Percentiles rank a stretch among this genome's conserved stretches.
Conservation (phyloP, 2,329 filamentous ascomycete species). For the Coniochaeta prunicola region DNA sequence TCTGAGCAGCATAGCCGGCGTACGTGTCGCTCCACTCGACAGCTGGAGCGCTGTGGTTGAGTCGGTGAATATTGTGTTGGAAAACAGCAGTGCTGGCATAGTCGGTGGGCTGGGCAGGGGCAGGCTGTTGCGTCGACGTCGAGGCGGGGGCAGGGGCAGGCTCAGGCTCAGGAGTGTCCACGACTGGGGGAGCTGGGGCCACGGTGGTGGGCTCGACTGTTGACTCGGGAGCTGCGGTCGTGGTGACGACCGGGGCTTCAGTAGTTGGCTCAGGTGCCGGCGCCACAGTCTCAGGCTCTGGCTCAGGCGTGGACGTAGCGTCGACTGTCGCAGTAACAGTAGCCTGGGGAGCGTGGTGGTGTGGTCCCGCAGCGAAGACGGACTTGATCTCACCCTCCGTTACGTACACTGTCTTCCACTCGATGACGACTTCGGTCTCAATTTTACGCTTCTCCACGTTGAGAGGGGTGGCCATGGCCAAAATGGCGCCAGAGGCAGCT, state of each 20-base stretch:
- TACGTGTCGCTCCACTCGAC: slow-evolving; percentile 61
- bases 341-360: slow-evolving; percentile 8
- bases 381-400: slow-evolving; percentile 9
- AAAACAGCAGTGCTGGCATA: slow-evolving; percentile 40
- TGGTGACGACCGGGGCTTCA: slow-evolving; percentile 4
- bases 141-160: slow-evolving; percentile 6
- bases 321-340: slow-evolving; percentile 1
- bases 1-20: slow-evolving; percentile 53
- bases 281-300: background rate
- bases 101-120: slow-evolving; percentile 16
- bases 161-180: background rate
- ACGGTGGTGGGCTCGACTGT: background rate
- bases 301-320: background rate
- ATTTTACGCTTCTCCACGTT: slow-evolving; percentile 27
- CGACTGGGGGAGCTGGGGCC: background rate
- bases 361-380: slow-evolving; percentile 8
- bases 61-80: slow-evolving; percentile 81
- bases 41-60: slow-evolving; percentile 65
- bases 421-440: slow-evolving; percentile 32
- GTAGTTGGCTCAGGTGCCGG: slow-evolving; percentile 1
- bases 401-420: slow-evolving; percentile 39
- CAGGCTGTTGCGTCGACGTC: slow-evolving; percentile 2
- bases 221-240: background rate
- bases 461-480: slow-evolving; percentile 38
- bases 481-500: slow-evolving; percentile 34